Percentiles rank a stretch among this genome's conserved stretches.
phyloP scores from a whole-genome alignment of 2,329 filamentous ascomycete species.

The Aspergillus sp. region DNA sequence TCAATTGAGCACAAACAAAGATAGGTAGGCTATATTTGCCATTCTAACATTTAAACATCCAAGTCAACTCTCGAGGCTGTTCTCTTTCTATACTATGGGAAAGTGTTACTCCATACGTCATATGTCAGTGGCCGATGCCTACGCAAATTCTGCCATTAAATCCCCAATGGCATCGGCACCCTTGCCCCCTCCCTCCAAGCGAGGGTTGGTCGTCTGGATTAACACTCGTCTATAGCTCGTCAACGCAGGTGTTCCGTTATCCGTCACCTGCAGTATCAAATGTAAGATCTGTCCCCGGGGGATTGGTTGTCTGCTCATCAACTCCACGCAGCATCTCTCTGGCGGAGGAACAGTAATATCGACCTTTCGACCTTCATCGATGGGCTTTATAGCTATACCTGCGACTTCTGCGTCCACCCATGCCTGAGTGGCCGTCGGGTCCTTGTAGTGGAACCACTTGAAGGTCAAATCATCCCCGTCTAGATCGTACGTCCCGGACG shows the following conservation, averaged over 20 bases:
- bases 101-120: too few relatives aligned
- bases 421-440: constrained; percentile 18
- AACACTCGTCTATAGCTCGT: constrained; percentile 24
- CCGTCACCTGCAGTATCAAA: constrained; percentile 23
- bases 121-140: background rate
- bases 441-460: constrained; percentile 25
- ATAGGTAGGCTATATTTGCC: too few relatives aligned
- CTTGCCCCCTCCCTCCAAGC: constrained; percentile 5
- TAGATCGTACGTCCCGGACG: constrained; percentile 21
- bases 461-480: constrained; percentile 23
- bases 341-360: constrained; percentile 20
- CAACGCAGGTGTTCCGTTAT: constrained; percentile 19
- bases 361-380: constrained; percentile 12
- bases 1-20: too few relatives aligned
- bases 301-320: constrained; percentile 13
- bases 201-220: constrained; percentile 21
- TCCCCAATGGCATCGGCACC: constrained; percentile 7
- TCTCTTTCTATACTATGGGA: too few relatives aligned
- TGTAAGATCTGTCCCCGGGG: constrained; percentile 19
- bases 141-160: constrained; percentile 5
- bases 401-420: constrained; percentile 19
- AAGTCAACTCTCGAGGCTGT: too few relatives aligned
- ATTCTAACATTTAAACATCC: too few relatives aligned
- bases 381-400: constrained; percentile 12
- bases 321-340: constrained; percentile 16